A percentile compares a stretch with the other conserved stretches of the same genome.
phyloP scores from a whole-genome alignment of 768 basidiomycete genomes.

The Termitomyces sp. region DNA sequence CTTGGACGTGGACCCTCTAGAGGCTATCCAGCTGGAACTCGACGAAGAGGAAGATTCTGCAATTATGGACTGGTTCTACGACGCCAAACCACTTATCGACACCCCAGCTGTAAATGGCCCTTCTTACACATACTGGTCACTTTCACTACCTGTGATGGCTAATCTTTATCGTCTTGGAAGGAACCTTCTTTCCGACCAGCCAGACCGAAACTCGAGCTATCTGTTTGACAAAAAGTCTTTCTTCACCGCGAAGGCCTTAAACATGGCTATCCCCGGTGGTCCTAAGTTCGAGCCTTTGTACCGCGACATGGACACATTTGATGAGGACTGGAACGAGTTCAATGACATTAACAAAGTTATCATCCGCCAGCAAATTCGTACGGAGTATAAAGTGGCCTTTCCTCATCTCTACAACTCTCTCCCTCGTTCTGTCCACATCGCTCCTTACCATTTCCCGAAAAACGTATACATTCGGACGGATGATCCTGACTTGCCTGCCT shows the following conservation, averaged over 20 bases:
- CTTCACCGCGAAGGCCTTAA: conserved; percentile 96
- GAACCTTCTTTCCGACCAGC: conserved; percentile 88
- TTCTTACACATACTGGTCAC: conserved; percentile 90
- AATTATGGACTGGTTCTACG: conserved; percentile 98
- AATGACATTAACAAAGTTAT: conserved; percentile 99
- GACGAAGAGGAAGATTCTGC: conserved; percentile 89
- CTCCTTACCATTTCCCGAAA: conserved; percentile 90
- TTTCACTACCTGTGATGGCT: conserved; percentile 92
- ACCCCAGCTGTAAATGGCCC: conserved; percentile 88
- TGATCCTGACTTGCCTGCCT: conserved; percentile 98
- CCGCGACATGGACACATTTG: conserved; percentile 94
- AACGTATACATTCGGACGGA: conserved; percentile 99
- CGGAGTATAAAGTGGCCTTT: conserved; percentile 99
- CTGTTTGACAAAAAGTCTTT: conserved; percentile 97
- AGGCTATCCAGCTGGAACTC: conserved; percentile 95
- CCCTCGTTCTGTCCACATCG: conserved; percentile 89
- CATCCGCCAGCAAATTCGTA: conserved; percentile 96
- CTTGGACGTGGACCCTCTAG: conserved; percentile 94
- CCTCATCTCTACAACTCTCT: conserved; percentile 98
- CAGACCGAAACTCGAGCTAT: conserved; percentile 87
- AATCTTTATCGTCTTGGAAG: conserved; percentile 95
- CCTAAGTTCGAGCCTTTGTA: conserved; percentile 98
- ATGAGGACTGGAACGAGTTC: conserved; percentile 99
- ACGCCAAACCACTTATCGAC: conserved; percentile 90
- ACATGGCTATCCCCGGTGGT: conserved; percentile 96